Percentiles rank a stretch among this genome's conserved stretches.
Conservation (phyloP, 1,139 yeast species). For the Geotrichum aggregatum region DNA sequence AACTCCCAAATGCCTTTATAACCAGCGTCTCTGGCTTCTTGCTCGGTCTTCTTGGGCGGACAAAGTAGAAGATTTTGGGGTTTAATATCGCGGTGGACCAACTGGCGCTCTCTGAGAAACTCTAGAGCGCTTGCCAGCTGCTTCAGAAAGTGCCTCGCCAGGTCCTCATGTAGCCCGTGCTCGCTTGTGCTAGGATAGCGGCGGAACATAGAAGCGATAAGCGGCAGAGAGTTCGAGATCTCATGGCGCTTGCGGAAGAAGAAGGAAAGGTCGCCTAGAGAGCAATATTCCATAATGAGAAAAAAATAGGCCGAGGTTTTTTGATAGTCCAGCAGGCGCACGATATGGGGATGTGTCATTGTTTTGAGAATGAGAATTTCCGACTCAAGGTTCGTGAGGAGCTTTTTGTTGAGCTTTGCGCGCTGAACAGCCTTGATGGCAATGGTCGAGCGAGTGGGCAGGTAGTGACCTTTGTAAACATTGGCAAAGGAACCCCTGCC, state of each 20-base stretch:
- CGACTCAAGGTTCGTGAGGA: conserved; percentile 82
- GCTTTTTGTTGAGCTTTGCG: conserved; percentile 76
- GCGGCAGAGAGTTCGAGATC: conserved; percentile 70
- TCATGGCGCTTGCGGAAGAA: conserved; percentile 75
- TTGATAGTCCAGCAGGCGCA: conserved; percentile 74
- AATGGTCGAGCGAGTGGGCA: conserved; percentile 53
- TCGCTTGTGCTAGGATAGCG: conserved; percentile 76
- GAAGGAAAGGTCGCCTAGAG: conserved; percentile 87
- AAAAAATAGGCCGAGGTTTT: conserved; percentile 79
- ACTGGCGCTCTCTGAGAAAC: conserved; percentile 73
- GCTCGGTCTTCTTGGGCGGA: conserved; percentile 64
- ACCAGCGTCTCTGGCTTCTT: conserved; percentile 53
- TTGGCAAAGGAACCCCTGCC: conserved; percentile 97
- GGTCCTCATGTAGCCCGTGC: conserved; percentile 72
- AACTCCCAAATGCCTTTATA: conserved; percentile 81
- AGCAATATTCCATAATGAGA: conserved; percentile 94
- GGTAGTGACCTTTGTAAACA: conserved; percentile 67
- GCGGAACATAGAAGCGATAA: conserved; percentile 67
- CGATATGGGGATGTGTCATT: conserved; percentile 89
- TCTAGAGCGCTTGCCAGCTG: conserved; percentile 81
- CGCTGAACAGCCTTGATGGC: conserved; percentile 88
- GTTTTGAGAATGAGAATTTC: conserved; percentile 84
- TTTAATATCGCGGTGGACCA: conserved; percentile 90
- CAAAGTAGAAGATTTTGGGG: conserved; percentile 85
- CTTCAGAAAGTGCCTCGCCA: conserved; percentile 78